These are phyloP conservation scores for Penicillium coprophilum DNA, from an alignment of 495 filamentous ascomycete genomes.

Conservation along the genomic window DNA sequence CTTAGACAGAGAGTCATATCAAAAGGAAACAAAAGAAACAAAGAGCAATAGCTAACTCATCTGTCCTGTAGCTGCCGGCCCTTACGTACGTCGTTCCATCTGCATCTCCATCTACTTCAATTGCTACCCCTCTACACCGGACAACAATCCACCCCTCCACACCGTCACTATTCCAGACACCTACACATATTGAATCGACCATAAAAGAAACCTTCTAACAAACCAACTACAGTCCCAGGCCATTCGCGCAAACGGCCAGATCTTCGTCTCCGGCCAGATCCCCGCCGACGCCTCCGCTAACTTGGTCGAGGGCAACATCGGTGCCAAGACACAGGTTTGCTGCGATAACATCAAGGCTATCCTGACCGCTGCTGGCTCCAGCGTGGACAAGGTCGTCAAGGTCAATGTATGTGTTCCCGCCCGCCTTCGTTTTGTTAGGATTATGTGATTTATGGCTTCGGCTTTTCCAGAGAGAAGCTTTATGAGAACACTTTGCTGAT, in stretches of 20 bases:
- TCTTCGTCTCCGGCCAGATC: constrained; percentile 94
- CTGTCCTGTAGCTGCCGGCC: constrained; percentile 49
- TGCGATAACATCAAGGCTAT: constrained; percentile 77
- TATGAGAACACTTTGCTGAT: neutral
- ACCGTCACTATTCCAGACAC: neutral
- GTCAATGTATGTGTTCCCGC: constrained; percentile 52
- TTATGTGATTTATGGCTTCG: neutral
- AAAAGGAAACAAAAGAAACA: neutral
- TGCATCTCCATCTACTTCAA: constrained; percentile 4
- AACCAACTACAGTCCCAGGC: constrained; percentile 69
- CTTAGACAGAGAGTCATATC: too few relatives aligned
- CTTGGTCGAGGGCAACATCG: constrained; percentile 73
- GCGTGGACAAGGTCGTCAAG: constrained; percentile 74
- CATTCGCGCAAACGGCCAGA: constrained; percentile 73
- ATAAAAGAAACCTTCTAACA: constrained; percentile 11
- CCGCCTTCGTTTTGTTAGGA: neutral
- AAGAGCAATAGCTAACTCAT: constrained; percentile 36
- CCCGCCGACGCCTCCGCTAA: constrained; percentile 74
- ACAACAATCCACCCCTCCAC: constrained; percentile 3
- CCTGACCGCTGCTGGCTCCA: constrained; percentile 73
- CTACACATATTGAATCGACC: constrained; percentile 1
- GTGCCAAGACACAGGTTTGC: constrained; percentile 71
- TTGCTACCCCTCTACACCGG: constrained; percentile 3
- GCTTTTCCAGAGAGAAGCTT: neutral
- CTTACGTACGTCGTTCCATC: constrained; percentile 49